Conservation (phyloP, 345 rosid genomes). For the Jatropha curcas region DNA sequence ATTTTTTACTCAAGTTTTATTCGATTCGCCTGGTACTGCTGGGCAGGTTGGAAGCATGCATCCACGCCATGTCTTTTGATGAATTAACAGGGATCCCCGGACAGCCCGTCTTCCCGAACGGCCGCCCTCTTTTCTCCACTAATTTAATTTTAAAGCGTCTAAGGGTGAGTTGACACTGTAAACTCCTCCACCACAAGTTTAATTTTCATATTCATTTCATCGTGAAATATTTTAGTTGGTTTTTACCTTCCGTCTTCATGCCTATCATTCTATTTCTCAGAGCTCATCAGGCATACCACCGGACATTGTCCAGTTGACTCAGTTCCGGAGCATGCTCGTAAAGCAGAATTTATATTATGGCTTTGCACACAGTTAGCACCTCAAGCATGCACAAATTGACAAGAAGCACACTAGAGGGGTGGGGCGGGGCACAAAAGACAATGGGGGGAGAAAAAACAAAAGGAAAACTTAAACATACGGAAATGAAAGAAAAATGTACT, state of each 20-base stretch:
- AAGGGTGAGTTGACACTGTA: constrained; percentile 38
- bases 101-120: constrained; percentile 90
- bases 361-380: constrained; percentile 47
- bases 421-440: too few species aligned
- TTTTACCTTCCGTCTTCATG: too few species aligned
- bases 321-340: constrained; percentile 88
- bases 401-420: too few species aligned
- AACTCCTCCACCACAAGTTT: neutral
- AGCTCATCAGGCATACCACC: constrained; percentile 71
- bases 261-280: constrained; percentile 36
- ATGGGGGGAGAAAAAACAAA: too few species aligned
- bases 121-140: constrained; percentile 95
- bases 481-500: too few species aligned
- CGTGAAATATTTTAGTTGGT: neutral
- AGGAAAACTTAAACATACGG: too few species aligned
- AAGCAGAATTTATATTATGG: constrained; percentile 93
- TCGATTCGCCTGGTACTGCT: constrained; percentile 18
- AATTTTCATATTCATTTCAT: neutral
- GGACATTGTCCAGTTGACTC: constrained; percentile 61
- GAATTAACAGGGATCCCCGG: constrained; percentile 82
- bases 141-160: constrained; percentile 75
- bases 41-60: constrained; percentile 93
- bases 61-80: constrained; percentile 88
- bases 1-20: neutral
- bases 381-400: too few species aligned